Evolutionary conservation across 2,329 filamentous ascomycete species (phyloP).

Genomic region (Claviceps sp.): DNA sequence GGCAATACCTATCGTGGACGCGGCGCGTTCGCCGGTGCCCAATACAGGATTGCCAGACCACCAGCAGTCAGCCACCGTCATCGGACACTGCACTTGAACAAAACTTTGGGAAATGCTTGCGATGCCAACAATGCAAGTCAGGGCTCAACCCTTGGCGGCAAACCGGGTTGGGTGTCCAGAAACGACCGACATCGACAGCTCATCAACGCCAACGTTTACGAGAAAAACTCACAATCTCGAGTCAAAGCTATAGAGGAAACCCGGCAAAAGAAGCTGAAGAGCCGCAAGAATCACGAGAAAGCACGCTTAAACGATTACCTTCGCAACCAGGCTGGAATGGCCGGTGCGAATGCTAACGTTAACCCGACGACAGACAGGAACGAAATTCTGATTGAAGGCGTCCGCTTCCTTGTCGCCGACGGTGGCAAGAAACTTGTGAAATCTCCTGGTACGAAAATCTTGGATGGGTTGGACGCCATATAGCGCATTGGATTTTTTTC

Average conservation of each 20-base stretch:
- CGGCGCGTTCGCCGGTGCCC: conserved; percentile 21
- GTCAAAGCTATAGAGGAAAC: conserved; percentile 61
- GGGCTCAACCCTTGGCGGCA: conserved; percentile 17
- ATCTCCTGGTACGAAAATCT: conserved; percentile 44
- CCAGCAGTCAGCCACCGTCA: conserved; percentile 26
- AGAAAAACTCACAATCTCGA: conserved; percentile 57
- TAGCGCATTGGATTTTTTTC: neutral
- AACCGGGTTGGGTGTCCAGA: conserved; percentile 50
- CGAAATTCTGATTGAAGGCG: conserved; percentile 56
- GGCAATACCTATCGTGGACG: conserved; percentile 5
- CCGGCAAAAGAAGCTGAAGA: conserved; percentile 40
- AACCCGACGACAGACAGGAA: conserved; percentile 27
- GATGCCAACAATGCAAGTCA: conserved; percentile 24
- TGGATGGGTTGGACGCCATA: neutral
- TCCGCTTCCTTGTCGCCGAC: conserved; percentile 59
- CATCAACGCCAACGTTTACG: conserved; percentile 68
- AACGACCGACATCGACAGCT: conserved; percentile 68
- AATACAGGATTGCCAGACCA: conserved; percentile 23
- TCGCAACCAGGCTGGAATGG: conserved; percentile 13
- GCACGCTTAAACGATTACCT: conserved; percentile 33
- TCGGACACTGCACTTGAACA: conserved; percentile 52
- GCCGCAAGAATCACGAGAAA: conserved; percentile 45
- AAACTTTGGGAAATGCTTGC: conserved; percentile 16
- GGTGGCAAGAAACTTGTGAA: conserved; percentile 75
- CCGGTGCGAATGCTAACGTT: conserved; percentile 12